These are phyloP conservation scores for Xenoacremonium recifei DNA, from an alignment of 2,329 filamentous ascomycete species.

Conservation along the genomic window DNA sequence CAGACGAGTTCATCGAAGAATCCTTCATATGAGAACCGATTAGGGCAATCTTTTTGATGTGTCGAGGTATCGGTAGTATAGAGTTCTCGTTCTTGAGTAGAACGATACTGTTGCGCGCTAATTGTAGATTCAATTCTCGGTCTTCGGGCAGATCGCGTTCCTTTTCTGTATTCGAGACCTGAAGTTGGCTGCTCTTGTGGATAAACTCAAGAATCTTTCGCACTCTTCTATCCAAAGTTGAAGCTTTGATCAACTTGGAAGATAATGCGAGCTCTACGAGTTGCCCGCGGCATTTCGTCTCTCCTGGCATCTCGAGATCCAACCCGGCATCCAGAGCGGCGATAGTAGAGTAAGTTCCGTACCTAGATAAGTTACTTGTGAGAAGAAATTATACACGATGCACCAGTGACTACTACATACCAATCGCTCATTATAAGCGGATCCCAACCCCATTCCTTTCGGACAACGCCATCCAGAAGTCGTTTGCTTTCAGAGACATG, in stretches of 20 bases:
- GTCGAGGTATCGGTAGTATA: constrained; percentile 34
- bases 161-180: constrained; percentile 9
- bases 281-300: constrained; percentile 25
- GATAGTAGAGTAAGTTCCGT: constrained; percentile 29
- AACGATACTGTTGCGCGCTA: constrained; percentile 58
- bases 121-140: constrained; percentile 29
- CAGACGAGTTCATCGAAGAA: constrained; percentile 29
- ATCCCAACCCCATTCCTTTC: constrained; percentile 33
- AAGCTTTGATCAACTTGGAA: constrained; percentile 25
- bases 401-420: too few species aligned
- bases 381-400: too few species aligned
- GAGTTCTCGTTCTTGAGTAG: constrained; percentile 28
- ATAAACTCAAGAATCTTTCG: constrained; percentile 32
- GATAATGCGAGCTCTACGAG: constrained; percentile 23
- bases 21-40: constrained; percentile 55
- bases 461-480: constrained; percentile 24
- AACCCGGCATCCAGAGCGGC: constrained; percentile 28
- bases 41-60: constrained; percentile 40
- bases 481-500: constrained; percentile 20
- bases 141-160: constrained; percentile 18
- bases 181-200: constrained; percentile 16
- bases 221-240: constrained; percentile 26
- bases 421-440: constrained; percentile 35
- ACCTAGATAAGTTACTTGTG: constrained; percentile 4
- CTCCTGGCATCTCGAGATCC: constrained; percentile 37